Evolutionary conservation across 257 asterid species (phyloP).

Genomic region (Perilla frutescens): DNA sequence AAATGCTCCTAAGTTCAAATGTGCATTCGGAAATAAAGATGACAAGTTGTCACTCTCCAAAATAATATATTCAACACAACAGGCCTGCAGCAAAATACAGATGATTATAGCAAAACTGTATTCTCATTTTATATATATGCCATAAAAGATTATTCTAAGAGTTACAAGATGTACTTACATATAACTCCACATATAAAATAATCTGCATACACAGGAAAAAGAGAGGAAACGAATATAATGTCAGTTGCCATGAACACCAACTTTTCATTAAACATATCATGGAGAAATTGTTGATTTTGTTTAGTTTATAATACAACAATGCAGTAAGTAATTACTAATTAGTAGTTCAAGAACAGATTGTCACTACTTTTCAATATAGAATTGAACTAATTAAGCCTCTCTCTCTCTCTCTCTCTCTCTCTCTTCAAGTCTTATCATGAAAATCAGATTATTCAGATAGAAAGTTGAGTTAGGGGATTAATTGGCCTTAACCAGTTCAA

Average conservation of each 20-base stretch:
- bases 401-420: no score
- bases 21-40: slow-evolving; percentile 83
- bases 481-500: not conserved
- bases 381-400: not conserved
- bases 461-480: no score
- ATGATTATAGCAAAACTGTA: slow-evolving; percentile 10
- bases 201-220: slow-evolving; percentile 67
- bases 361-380: not conserved
- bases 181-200: slow-evolving; percentile 81
- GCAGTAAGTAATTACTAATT: not conserved
- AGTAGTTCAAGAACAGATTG: not conserved
- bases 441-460: no score
- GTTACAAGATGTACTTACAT: slow-evolving; percentile 65
- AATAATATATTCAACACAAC: slow-evolving; percentile 89
- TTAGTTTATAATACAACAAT: not conserved
- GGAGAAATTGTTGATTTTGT: no score
- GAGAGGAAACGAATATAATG: slow-evolving; percentile 30
- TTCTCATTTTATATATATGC: not conserved
- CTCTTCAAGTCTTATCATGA: no score
- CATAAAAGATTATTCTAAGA: not conserved
- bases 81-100: slow-evolving; percentile 58
- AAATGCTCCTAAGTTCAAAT: slow-evolving; percentile 60
- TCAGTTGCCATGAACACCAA: slow-evolving; percentile 9
- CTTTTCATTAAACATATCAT: not conserved
- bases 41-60: slow-evolving; percentile 90